Conservation (phyloP, 805 yeast species). For the Wickerhamiella azyma region DNA sequence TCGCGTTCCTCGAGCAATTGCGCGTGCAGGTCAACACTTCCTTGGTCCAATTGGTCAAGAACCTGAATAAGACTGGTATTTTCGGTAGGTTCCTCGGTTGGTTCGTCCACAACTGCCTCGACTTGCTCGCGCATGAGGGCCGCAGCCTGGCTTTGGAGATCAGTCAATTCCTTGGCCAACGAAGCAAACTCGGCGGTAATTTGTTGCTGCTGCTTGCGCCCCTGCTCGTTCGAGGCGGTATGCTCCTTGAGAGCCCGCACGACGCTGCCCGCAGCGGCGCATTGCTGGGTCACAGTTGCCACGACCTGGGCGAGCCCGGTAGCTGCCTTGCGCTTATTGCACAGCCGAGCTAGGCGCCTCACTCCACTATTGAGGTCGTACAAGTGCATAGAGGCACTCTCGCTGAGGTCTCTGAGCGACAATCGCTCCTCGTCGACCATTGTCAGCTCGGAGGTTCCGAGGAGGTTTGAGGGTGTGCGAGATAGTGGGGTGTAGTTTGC, state of each 20-base stretch:
- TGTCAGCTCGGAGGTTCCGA: neutral
- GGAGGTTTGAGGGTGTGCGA: no score
- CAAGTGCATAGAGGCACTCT: constrained; percentile 1
- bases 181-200: constrained; percentile 2
- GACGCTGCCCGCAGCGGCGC: constrained; percentile 1
- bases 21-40: constrained; percentile 21
- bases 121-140: neutral
- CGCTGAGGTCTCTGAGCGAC: neutral
- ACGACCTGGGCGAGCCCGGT: constrained; percentile 1
- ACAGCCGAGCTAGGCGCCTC: neutral
- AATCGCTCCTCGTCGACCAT: neutral
- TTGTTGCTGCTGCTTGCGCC: constrained; percentile 3
- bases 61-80: constrained; percentile 23
- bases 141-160: neutral
- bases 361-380: constrained; percentile 17
- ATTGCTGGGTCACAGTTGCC: constrained; percentile 4
- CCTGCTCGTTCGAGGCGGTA: neutral
- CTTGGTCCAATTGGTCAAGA: constrained; percentile 28
- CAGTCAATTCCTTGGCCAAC: constrained; percentile 4
- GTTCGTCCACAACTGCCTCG: neutral
- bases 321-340: neutral
- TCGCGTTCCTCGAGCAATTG: constrained; percentile 51
- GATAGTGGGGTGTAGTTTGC: no score
- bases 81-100: neutral
- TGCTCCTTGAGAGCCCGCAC: constrained; percentile 1